Conservation (phyloP, 129 eudicot species). For the Mikania micrantha region DNA sequence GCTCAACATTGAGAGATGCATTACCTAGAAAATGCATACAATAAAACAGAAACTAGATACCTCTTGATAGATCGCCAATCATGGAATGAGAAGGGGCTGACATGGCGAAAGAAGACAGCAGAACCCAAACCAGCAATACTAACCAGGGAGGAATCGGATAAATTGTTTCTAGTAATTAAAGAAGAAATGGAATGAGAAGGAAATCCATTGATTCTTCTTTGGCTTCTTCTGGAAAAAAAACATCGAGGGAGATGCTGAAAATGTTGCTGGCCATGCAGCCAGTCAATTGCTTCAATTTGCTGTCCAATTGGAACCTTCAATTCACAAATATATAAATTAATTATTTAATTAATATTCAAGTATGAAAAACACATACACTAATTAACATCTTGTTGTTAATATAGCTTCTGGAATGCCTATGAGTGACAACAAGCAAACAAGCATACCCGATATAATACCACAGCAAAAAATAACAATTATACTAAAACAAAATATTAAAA, state of each 20-base stretch:
- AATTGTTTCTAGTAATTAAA: conserved; percentile 23
- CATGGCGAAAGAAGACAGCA: conserved; percentile 77
- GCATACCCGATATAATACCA: too few relatives aligned
- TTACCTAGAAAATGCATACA: not conserved
- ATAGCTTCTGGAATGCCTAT: not conserved
- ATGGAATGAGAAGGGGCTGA: conserved; percentile 58
- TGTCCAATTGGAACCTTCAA: conserved; percentile 70
- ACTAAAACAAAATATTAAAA: too few relatives aligned
- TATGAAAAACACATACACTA: not conserved
- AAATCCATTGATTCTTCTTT: conserved; percentile 8
- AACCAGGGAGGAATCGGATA: conserved; percentile 16
- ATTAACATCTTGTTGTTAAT: not conserved
- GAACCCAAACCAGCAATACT: conserved; percentile 88
- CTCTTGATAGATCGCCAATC: conserved; percentile 90
- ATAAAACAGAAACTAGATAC: conserved; percentile 18
- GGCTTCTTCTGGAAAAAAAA: conserved; percentile 75
- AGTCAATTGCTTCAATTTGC: conserved; percentile 75
- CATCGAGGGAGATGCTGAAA: conserved; percentile 60
- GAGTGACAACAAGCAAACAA: not conserved
- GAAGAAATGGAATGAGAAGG: conserved; percentile 15
- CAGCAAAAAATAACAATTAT: too few relatives aligned
- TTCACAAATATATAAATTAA: conserved; percentile 1
- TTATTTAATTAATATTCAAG: not conserved
- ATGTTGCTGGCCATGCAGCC: conserved; percentile 68
- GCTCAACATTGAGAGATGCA: not conserved